Base-by-base conservation (phyloP, 805 yeast species). In the Metschnikowia noctiluminum region DNA sequence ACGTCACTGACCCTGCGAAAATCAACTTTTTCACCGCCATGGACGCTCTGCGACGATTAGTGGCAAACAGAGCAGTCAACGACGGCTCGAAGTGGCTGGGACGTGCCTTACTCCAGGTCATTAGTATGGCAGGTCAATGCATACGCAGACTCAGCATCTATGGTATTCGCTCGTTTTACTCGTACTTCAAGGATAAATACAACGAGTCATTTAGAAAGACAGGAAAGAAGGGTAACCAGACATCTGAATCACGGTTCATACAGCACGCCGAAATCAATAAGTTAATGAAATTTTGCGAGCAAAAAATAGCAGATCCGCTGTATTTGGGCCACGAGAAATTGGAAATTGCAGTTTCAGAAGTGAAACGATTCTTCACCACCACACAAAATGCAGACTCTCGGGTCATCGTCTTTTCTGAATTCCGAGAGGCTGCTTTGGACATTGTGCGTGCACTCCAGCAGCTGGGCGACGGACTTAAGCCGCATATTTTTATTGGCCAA, bases 401-500 rank as follows among this genome's bases (percentile, higher is more conserved):
- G 54, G 94, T 85, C 3, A 95, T 94, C 38, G 77, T 94, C 0
- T 94, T 94, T 64, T 87, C 96, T 0, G 96, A 91, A 62, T 79
- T 81, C 51, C 78, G 99, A 62, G 95, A 89, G 54, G 85, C 96
- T 5, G 99, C 98, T 0, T 69, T 88, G 37, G 97, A 91, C 53
- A 85, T 94, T 40, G 89, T 88, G 1, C 82, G 81, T 54, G 77
- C 76, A 45, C 67, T 83, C 41, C 92, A 85, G 54, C 65, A 47
- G 4, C 40, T 52, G 14, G 43, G 42, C 7, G 50, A 47, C 7
- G 41, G 38, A 8, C 66, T 80, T 21, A 77, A 78, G 43, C 88
- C 98, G 0, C 96, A 89, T 62, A 81, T 92, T 26, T 94, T 94
- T 62, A 89, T 94, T 53, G 99, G 99, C 0, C 99, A 94, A 62